Evolutionary conservation across 768 basidiomycete genomes (phyloP).

Genomic region (Saitozyma podzolica): DNA sequence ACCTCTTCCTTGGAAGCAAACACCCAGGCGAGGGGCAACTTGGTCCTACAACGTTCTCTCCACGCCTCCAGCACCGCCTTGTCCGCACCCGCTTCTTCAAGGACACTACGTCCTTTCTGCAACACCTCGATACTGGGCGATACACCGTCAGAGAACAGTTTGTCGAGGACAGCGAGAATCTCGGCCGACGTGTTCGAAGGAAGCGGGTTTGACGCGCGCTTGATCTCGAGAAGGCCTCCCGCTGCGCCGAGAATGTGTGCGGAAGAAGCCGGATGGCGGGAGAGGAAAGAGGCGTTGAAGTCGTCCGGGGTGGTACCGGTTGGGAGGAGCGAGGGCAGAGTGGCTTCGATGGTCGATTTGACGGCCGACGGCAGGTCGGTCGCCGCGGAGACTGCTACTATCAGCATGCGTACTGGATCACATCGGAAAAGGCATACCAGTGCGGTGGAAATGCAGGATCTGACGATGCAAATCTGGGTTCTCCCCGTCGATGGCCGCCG

Average conservation of each 20-base stretch:
- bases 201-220: not conserved
- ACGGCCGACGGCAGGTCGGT: constrained; percentile 58
- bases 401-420: constrained; percentile 1
- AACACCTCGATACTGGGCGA: constrained; percentile 19
- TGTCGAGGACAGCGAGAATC: constrained; percentile 12
- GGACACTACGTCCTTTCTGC: constrained; percentile 13
- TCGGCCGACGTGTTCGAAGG: not conserved
- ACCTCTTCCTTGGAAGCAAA: constrained; percentile 22
- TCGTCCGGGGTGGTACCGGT: constrained; percentile 62
- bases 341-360: constrained; percentile 58
- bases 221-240: constrained; percentile 53
- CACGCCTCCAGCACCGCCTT: constrained; percentile 18
- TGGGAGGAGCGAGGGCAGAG: constrained; percentile 61
- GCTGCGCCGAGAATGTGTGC: constrained; percentile 66
- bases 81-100: constrained; percentile 7
- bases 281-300: constrained; percentile 75
- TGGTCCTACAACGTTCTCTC: constrained; percentile 10
- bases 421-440: constrained; percentile 55
- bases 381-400: constrained; percentile 56
- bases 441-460: constrained; percentile 64
- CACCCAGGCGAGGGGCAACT: constrained; percentile 27
- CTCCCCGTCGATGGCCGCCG: constrained; percentile 59
- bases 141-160: constrained; percentile 18
- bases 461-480: constrained; percentile 72
- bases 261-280: constrained; percentile 61